Base-by-base conservation (phyloP, 352 stramenopile species). In the Phytopythium ostracodes region DNA sequence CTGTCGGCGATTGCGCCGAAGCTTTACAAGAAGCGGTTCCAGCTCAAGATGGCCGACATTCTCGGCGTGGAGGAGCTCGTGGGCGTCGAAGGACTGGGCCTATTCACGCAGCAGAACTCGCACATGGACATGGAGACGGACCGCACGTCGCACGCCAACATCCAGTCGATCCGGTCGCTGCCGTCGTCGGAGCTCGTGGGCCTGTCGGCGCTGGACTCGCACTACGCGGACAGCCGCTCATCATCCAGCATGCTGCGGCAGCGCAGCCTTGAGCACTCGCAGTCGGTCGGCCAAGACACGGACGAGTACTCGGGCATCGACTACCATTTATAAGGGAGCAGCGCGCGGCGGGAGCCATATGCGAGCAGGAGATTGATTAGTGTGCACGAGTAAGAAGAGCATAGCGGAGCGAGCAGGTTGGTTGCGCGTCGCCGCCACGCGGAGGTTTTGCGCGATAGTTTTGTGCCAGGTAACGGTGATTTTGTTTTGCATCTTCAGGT, bases 81-180 rank as follows among this genome's bases (percentile, higher is more conserved):
- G 15, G 73, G 66, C 24, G 61, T 68, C 4, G 79, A 85, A 31
- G 65, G 85, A 27, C 62, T 88, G 43, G 76, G 91, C 27, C 59
- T 91, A 52, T 88, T 91, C 66, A 89, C 82, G 38, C 83, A 92
- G 65, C 87, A 96, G 68, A 92, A 91, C 68, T 91, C 82, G 51
- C 87, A 96, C 73, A 96, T 96, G 87, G 87, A 96, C 61, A 67
- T 96, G 18, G 83, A 92, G 53, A 91, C 82, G 49, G 69, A 77
- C 33, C 77, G 81, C 60, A 74, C 73, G 33, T 75, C 84, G 60
- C 73, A 83, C 29, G 73, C 81, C 54, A 74, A 75, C 35, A 73
- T 91, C n/a, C 78, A 90, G 55, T 88, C 78, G 12, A 78, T 93
- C 46, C 81, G 84, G 36, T 86, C 81, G 63, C 66, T 93, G 44